A percentile compares a stretch with the other conserved stretches of the same genome.
These are phyloP conservation scores for Vaucheria bursata DNA, from an alignment of 352 stramenopile species.

Conservation along the genomic window DNA sequence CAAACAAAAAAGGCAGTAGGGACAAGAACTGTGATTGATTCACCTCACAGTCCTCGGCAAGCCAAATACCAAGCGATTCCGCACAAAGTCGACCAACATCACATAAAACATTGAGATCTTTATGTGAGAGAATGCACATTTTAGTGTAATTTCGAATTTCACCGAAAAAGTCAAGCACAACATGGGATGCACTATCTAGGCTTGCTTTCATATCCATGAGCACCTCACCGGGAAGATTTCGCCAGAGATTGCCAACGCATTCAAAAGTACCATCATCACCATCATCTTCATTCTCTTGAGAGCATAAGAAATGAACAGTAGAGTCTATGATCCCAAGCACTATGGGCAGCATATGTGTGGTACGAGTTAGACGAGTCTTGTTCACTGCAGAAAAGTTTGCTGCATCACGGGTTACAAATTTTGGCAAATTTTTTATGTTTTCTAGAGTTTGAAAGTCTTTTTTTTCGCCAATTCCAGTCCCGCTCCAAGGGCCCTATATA, in stretches of 20 bases:
- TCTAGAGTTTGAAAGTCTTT: no score
- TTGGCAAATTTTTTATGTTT: no score
- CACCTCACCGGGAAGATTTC: constrained; percentile 18
- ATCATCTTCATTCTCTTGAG: constrained; percentile 13
- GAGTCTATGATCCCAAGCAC: constrained; percentile 38
- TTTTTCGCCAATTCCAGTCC: no score
- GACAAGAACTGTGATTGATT: no score
- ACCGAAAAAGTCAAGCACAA: constrained; percentile 40
- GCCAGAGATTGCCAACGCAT: constrained; percentile 14
- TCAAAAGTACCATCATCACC: no score
- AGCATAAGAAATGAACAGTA: constrained; percentile 39
- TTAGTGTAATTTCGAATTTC: constrained; percentile 31
- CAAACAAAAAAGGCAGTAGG: no score
- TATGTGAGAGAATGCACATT: no score
- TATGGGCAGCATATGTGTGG: constrained; percentile 40
- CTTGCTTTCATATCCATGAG: constrained; percentile 37
- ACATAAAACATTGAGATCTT: no score
- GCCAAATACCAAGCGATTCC: constrained; percentile 20
- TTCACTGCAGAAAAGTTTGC: constrained; percentile 11
- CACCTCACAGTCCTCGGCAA: constrained; percentile 38
- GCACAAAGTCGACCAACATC: constrained; percentile 21
- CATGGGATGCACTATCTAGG: constrained; percentile 17
- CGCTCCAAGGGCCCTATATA: no score
- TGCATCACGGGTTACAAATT: no score
- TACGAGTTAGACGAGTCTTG: constrained; percentile 14